Evolutionary conservation across 1,284 basidiomycete species (phyloP), one percentile per base, ranked within the genome.

Genomic region (Ganoderma meredithae): DNA sequence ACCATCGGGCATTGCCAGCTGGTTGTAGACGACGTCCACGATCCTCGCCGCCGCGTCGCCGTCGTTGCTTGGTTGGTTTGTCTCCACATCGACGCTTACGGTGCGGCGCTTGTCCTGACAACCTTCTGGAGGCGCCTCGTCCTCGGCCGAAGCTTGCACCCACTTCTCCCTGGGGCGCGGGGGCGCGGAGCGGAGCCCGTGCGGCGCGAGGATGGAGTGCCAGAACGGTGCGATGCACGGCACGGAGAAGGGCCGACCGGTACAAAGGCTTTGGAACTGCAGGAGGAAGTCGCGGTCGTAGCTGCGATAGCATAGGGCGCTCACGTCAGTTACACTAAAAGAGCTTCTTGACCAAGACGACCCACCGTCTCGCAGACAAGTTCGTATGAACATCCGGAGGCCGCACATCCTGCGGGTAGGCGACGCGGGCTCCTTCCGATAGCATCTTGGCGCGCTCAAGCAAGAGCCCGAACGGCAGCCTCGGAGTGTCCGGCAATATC

Each of bases 251-350:
- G 64, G 64, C 13, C 40, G 59, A 6, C 47, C 64, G 4, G 36
- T 44, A 52, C 64, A 66, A 3, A 62, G 19, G n/a, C 17, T n/a
- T 12, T 55, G 13, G 60, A 66, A 66, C 13, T 62, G 59, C 25
- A 66, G 41, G 49, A 66, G 64, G 52, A 66, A 66, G 39, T 61
- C 64, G 39, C 64, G 64, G 15, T 61, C 49, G 41, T 66, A 66
- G 49, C 64, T 61, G 56, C 7, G 1, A 36, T 27, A 8, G n/a
- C 1, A 36, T 27, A 31, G 31, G 47, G 47, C 47, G 36, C 8
- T 6, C 8, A 39, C 36, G 9, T 62, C 25, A 44, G 44, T 47
- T 1, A 36, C 31, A 1, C 3, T n/a, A 9, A 8, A 17, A 12
- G 7, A 33, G 7, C 4, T 27, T 33, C 17, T 6, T 10, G 27